Evolutionary conservation across 306 rosid genomes (phyloP), one percentile per base, ranked within the genome.

Genomic region (Trifolium pratense): DNA sequence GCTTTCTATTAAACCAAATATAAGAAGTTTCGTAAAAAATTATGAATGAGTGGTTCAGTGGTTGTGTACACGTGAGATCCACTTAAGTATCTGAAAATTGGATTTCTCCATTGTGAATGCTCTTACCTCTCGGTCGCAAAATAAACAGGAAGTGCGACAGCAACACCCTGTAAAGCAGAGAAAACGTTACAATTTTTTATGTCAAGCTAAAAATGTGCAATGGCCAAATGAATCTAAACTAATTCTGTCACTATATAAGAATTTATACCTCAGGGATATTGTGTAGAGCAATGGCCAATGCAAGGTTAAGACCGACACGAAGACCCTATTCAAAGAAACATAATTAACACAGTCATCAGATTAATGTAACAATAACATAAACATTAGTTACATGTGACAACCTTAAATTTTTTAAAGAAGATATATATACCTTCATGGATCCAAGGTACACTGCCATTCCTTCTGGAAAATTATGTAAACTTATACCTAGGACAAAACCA

Each of bases 361-460:
- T 53, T 43, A 55, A 68, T 52, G 45, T 39, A 40, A 66, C 39
- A 29, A 29, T 29, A 68, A 68, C 70, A 73, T 52, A 26, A 36
- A 71, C 46, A 5, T 43, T 53, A 61, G 46, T 52, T 16, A 31
- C 31, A 52, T 43, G 9, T 20, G 34, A 79, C 15, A 20, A 74
- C 57, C 40, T 71, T 31, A 70, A 67, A 0, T 2, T 31, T 66
- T 40, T 29, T 42, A 70, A 25, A 64, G 42, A 34, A 21, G 16
- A 20, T n/a, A 3, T 86, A 5, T 56, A 11, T 56, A 95, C 99
- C 97, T 92, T 91, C 81, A 90, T 87, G 75, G 99, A 92, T 75
- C 97, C 97, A 66, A 95, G 97, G 77, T 88, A 95, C 73, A 95
- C 97, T 3, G 99, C 99, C 97, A 95, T 92, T 71, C 99, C 99